These are phyloP conservation scores for Artomyces pyxidatus DNA, from an alignment of 768 basidiomycete genomes.

Conservation along the genomic window DNA sequence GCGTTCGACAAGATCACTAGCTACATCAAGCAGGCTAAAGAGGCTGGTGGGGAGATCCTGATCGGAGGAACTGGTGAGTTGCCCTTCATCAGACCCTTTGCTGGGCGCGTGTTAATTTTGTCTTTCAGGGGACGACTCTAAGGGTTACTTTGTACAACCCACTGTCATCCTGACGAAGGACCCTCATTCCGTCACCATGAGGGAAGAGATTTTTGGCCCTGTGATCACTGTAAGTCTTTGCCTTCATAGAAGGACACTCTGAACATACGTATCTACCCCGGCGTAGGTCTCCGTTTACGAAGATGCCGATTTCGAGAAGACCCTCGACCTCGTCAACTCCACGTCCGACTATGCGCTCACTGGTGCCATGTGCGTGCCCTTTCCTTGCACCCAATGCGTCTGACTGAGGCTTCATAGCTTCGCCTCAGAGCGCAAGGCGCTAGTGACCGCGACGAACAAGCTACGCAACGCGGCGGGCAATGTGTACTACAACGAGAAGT, in stretches of 20 bases:
- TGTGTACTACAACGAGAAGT: conserved; percentile 97
- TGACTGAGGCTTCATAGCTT: conserved; percentile 44
- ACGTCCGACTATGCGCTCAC: conserved; percentile 89
- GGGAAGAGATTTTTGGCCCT: conserved; percentile 95
- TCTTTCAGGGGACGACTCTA: conserved; percentile 68
- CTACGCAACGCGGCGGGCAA: conserved; percentile 92
- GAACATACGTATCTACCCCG: too few species aligned
- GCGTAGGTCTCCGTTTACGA: conserved; percentile 86
- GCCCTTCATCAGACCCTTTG: not conserved
- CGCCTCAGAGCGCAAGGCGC: conserved; percentile 69
- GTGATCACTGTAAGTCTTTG: conserved; percentile 73
- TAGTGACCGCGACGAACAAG: conserved; percentile 70
- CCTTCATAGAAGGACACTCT: too few species aligned
- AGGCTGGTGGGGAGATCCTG: conserved; percentile 82
- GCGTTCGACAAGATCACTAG: conserved; percentile 82
- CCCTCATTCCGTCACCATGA: conserved; percentile 82
- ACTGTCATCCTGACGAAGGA: conserved; percentile 92
- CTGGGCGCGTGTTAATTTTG: not conserved
- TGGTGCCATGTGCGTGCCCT: conserved; percentile 84
- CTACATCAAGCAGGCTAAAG: conserved; percentile 83
- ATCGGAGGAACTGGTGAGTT: conserved; percentile 70
- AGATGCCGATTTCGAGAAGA: conserved; percentile 81
- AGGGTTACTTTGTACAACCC: conserved; percentile 90
- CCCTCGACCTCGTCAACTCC: conserved; percentile 76
- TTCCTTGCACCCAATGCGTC: not conserved